These are phyloP conservation scores for Pseudodiploospora longispora DNA, from an alignment of 2,329 filamentous ascomycete genomes.

Conservation along the genomic window DNA sequence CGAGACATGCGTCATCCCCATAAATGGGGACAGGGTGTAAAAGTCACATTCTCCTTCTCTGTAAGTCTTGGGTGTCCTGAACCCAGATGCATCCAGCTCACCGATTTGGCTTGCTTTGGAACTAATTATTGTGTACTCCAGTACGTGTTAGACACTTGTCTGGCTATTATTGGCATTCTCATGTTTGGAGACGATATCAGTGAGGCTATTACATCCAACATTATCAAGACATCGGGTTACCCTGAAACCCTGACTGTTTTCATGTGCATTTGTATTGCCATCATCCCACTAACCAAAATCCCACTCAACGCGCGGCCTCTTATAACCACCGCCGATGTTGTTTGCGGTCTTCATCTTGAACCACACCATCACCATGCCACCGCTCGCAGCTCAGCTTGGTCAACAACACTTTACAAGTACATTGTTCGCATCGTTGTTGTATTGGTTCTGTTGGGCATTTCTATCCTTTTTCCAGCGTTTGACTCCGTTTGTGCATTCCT, in stretches of 20 bases:
- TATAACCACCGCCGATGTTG: constrained; percentile 72
- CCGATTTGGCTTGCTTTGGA: not conserved
- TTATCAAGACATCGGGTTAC: constrained; percentile 68
- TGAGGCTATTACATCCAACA: constrained; percentile 86
- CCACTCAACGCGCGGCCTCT: constrained; percentile 84
- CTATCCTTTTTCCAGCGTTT: constrained; percentile 64
- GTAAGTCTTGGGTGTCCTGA: constrained; percentile 35
- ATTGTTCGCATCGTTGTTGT: constrained; percentile 60
- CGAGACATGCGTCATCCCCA: constrained; percentile 64
- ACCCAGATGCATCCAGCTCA: too few species aligned
- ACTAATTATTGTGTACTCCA: constrained; percentile 20
- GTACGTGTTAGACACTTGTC: constrained; percentile 72
- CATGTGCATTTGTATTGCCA: constrained; percentile 78
- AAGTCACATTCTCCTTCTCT: constrained; percentile 78
- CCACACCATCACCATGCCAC: constrained; percentile 28
- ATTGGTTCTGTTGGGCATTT: constrained; percentile 65
- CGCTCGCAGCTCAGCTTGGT: constrained; percentile 28
- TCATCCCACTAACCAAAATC: constrained; percentile 94
- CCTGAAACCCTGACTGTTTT: constrained; percentile 65
- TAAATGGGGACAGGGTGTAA: constrained; percentile 68
- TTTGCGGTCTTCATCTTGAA: constrained; percentile 60
- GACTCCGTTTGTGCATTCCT: constrained; percentile 88
- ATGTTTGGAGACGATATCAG: constrained; percentile 92
- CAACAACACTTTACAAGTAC: constrained; percentile 42
- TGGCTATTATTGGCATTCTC: constrained; percentile 75